Evolutionary conservation across 148 eudicot species (phyloP).

Genomic region (Linanthus parryae): DNA sequence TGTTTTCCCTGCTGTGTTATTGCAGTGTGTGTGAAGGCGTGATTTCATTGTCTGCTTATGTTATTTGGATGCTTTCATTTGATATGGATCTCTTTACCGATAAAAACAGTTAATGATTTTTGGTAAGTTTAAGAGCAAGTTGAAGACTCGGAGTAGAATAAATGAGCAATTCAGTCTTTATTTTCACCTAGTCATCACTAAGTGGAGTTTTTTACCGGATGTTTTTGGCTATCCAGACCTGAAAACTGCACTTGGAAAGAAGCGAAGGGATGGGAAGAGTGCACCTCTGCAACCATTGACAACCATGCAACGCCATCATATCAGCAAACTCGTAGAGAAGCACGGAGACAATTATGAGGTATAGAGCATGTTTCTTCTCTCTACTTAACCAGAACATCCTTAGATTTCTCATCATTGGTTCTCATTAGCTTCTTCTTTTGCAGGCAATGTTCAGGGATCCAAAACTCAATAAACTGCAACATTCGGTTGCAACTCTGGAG

Average conservation of each 20-base stretch:
- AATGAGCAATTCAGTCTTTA: background rate
- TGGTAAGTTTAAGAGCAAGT: background rate
- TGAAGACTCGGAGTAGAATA: background rate
- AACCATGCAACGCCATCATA: slow-evolving; percentile 54
- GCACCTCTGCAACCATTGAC: slow-evolving; percentile 76
- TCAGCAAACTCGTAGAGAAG: slow-evolving; percentile 53
- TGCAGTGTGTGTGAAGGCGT: too few relatives aligned
- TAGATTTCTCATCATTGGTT: background rate
- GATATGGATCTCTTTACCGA: too few relatives aligned
- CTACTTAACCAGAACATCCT: background rate
- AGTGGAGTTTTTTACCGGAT: background rate
- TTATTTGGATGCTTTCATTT: too few relatives aligned
- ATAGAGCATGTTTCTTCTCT: slow-evolving; percentile 2
- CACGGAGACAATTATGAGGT: slow-evolving; percentile 93
- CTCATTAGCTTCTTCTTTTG: slow-evolving; percentile 21
- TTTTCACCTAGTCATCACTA: background rate
- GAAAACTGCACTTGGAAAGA: slow-evolving; percentile 82
- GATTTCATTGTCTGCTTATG: too few relatives aligned
- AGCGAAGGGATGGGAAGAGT: slow-evolving; percentile 74
- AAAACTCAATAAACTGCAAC: slow-evolving; percentile 82
- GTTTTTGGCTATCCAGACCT: slow-evolving; percentile 37
- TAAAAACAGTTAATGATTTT: background rate
- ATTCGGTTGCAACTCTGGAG: slow-evolving; percentile 76
- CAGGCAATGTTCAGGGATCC: slow-evolving; percentile 92
- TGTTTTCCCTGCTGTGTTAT: too few relatives aligned